Base-by-base conservation (phyloP, 495 filamentous ascomycete species). In the Neurospora tetraspora region DNA sequence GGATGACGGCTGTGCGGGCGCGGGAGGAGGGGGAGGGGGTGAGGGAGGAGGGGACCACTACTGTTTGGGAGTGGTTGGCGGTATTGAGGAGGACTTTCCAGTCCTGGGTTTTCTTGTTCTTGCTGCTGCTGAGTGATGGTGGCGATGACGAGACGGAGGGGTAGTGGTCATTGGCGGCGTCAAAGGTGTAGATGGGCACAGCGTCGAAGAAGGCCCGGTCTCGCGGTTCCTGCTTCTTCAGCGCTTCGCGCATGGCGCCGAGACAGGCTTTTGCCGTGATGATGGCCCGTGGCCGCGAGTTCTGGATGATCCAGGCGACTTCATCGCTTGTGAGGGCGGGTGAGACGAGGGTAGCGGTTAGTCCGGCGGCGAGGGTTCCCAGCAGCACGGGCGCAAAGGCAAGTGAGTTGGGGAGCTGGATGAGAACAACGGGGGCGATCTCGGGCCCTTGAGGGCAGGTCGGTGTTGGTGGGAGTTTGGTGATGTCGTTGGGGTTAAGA, bases 1-100 rank as follows among this genome's bases (percentile, higher is more conserved):
- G 94, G 78, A 96, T 92, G 4, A 80, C 78, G 43, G 75, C 75
- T 8, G 78, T 77, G 71, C 74, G 74, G 69, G 39, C 36, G 16
- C 71, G 34, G 14, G 76, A 71, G 18, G 70, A 31, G 11, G 69
- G 23, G 31, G 71, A 68, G 14, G 71, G 65, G 70, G 75, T 72
- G 36, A 68, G 20, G 38, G 71, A 18, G 14, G 68, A 18, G 12
- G 53, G 53, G 14, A 5, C 1, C 2, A 61, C 27, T 14, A 14
- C 34, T 27, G 47, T 14, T 39, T 39, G 38, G 38, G 38, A 39
- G 10, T 39, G 38, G 38, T 39, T 39, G 3, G 38, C 38, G 38
- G 38, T 39, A 39, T 39, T 39, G 40, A 81, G 74, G 11, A 81
- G 73, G 9, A 43, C 31, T 37, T 65, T 74, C 79, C 79, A 81